Evolutionary conservation across 108 stramenopile genomes (phyloP).

Genomic region (Schizochytrium sp.): DNA sequence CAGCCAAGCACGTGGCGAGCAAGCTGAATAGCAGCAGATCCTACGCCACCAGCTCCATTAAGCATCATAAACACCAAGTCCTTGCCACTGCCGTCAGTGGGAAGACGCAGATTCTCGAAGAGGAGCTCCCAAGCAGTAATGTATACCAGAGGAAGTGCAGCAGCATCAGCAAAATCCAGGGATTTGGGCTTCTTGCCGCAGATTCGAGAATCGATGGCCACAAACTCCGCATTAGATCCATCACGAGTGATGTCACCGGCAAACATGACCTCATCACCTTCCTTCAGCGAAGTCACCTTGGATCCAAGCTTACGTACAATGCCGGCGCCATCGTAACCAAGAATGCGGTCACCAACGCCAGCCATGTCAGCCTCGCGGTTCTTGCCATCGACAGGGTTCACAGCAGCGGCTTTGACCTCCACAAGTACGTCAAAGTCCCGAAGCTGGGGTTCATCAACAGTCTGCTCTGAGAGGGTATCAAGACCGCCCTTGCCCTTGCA

Average conservation of each 20-base stretch:
- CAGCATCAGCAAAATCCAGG: slow-evolving; percentile 23
- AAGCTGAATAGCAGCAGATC: slow-evolving; percentile 42
- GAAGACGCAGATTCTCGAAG: slow-evolving; percentile 17
- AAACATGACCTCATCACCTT: slow-evolving; percentile 45
- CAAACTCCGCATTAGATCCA: background rate
- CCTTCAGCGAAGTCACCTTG: background rate
- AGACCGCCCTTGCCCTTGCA: slow-evolving; percentile 25
- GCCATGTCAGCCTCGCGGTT: background rate
- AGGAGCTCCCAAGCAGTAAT: slow-evolving; percentile 37
- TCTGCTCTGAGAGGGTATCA: background rate
- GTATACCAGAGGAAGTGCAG: slow-evolving; percentile 39
- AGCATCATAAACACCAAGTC: slow-evolving; percentile 47
- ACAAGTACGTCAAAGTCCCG: slow-evolving; percentile 32
- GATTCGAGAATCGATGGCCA: background rate
- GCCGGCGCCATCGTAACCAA: slow-evolving; percentile 20
- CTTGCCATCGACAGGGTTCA: slow-evolving; percentile 30
- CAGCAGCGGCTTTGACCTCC: slow-evolving; percentile 53
- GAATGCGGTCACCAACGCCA: background rate
- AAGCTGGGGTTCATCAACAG: background rate
- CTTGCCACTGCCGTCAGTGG: background rate
- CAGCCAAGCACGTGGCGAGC: slow-evolving; percentile 41
- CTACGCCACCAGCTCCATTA: slow-evolving; percentile 54
- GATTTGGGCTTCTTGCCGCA: background rate
- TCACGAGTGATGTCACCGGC: slow-evolving; percentile 31
- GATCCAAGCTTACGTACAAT: background rate